phyloP scores from a whole-genome alignment of 257 asterid genomes.

The Petrea volubilis region DNA sequence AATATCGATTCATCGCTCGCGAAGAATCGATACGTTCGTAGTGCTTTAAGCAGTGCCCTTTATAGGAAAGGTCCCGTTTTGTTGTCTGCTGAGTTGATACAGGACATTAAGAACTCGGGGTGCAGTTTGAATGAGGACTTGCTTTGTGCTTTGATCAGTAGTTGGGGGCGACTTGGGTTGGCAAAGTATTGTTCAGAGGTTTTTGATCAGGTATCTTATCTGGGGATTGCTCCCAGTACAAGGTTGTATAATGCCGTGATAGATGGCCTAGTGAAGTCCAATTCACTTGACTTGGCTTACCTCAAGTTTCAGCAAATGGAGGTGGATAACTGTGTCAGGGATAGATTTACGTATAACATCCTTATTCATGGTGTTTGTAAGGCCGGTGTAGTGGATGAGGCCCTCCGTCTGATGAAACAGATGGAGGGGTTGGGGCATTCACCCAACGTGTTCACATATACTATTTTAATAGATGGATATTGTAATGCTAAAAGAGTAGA shows the following conservation, averaged over 20 bases:
- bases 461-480: slow-evolving; percentile 82
- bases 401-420: slow-evolving; percentile 75
- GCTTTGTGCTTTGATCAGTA: slow-evolving; percentile 66
- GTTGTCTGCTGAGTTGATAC: slow-evolving; percentile 68
- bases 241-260: slow-evolving; percentile 89
- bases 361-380: slow-evolving; percentile 94
- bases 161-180: slow-evolving; percentile 95
- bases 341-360: slow-evolving; percentile 82
- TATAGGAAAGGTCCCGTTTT: slow-evolving; percentile 77
- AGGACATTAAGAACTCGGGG: slow-evolving; percentile 62
- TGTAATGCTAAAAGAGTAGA: slow-evolving; percentile 63
- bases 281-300: slow-evolving; percentile 90
- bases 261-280: slow-evolving; percentile 80
- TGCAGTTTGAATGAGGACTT: slow-evolving; percentile 59
- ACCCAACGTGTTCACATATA: slow-evolving; percentile 82
- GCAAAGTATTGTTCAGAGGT: slow-evolving; percentile 79
- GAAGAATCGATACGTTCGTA: slow-evolving; percentile 50
- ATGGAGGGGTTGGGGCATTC: slow-evolving; percentile 70
- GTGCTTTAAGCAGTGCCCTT: slow-evolving; percentile 61
- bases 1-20: slow-evolving; percentile 44
- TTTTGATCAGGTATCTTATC: slow-evolving; percentile 83
- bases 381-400: slow-evolving; percentile 88
- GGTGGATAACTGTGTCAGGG: slow-evolving; percentile 76
- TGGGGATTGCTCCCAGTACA: slow-evolving; percentile 72
- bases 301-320: slow-evolving; percentile 95